A percentile compares a stretch with the other conserved stretches of the same genome.
Evolutionary conservation across 257 asterid species (phyloP).

Genomic region (Solanum clarkiae): DNA sequence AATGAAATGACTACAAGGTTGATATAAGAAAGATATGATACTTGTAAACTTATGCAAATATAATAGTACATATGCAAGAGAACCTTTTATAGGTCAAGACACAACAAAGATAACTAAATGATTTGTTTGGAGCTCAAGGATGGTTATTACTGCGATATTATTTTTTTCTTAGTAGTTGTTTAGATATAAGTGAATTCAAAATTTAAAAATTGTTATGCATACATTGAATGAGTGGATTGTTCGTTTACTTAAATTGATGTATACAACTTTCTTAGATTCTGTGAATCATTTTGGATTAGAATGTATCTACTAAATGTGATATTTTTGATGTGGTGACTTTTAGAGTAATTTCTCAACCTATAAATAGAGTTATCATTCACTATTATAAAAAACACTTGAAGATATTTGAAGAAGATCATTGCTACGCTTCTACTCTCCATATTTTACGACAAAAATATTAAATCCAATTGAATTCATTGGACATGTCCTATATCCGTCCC

Average conservation of each 20-base stretch:
- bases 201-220: not conserved
- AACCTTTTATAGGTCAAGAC: not conserved
- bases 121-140: not conserved
- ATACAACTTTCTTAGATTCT: too few relatives aligned
- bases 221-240: too few relatives aligned
- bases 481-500: not conserved
- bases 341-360: too few relatives aligned
- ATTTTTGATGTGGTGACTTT: too few relatives aligned
- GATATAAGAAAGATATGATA: not conserved
- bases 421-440: too few relatives aligned
- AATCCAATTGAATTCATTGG: not conserved
- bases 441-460: too few relatives aligned
- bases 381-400: too few relatives aligned
- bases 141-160: not conserved
- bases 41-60: not conserved
- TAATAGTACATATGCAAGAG: not conserved
- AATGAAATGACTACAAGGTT: not conserved
- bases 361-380: too few relatives aligned
- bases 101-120: not conserved
- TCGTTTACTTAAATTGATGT: too few relatives aligned
- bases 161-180: not conserved
- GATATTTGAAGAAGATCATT: too few relatives aligned
- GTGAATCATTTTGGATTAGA: too few relatives aligned
- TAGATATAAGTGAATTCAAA: not conserved
- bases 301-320: too few relatives aligned